Base-by-base conservation (phyloP, 148 eudicot species). In the Nepenthes gracilis region DNA sequence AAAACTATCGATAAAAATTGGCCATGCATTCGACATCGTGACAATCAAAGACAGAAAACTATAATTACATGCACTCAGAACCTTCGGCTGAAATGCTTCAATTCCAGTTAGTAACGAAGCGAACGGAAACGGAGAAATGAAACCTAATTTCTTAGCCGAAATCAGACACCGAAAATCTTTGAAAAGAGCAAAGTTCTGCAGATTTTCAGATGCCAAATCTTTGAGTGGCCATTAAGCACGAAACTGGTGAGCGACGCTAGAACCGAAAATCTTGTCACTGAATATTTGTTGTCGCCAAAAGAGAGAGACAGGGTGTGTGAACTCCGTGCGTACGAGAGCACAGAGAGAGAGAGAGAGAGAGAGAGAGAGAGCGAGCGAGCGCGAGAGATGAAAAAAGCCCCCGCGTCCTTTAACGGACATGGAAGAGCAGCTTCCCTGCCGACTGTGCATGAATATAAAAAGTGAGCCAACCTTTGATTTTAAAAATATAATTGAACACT, bases 391-490 rank as follows among this genome's bases (percentile, higher is more conserved):
- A 48, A 48, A 14, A 48, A 48, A 48, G 52, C 4, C 14, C 55
- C 55, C 55, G 55, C 55, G 55, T 52, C 32, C n/a, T 52, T 32
- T 52, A 52, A 52, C 55, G 55, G 55, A n/a, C 55, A 52, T 12
- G 23, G 55, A 8, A 52, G 55, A n/a, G 15, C 32, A 52, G 15
- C 55, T 52, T 7, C 55, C n/a, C 14, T 12, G 23, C 55, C 55
- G n/a, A 52, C 15, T 52, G 15, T 52, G 55, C 55, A 12, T 52
- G 55, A n/a, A 52, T 40, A 23, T 23, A 23, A 23, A 23, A 23
- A 23, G 23, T 23, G 23, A 23, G 23, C 23, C 23, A 23, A 23
- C 23, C n/a, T n/a, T n/a, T n/a, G n/a, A n/a, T n/a, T n/a, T n/a
- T n/a, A n/a, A n/a, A n/a, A n/a, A n/a, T n/a, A n/a, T n/a, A n/a